Percentiles rank a stretch among this genome's conserved stretches.
phyloP scores from a whole-genome alignment of 306 rosid genomes.

The Vigna mungo region DNA sequence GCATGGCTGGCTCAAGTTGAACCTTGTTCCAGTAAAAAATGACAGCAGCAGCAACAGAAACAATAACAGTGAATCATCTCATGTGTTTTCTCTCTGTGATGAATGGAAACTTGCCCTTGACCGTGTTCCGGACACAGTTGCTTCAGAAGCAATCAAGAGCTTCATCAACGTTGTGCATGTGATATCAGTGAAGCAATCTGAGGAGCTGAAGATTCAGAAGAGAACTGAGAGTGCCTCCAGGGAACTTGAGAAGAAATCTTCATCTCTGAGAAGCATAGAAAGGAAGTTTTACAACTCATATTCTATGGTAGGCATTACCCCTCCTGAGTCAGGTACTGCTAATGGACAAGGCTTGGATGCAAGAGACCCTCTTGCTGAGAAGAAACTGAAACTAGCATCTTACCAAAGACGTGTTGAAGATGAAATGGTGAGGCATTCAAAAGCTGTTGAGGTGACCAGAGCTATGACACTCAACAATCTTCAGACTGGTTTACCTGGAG shows the following conservation, averaged over 20 bases:
- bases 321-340: slow-evolving; percentile 65
- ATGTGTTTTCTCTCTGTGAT: slow-evolving; percentile 63
- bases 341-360: slow-evolving; percentile 79
- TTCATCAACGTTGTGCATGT: slow-evolving; percentile 88
- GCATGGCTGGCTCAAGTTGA: slow-evolving; percentile 91
- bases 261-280: slow-evolving; percentile 72
- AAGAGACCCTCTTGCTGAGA: slow-evolving; percentile 92
- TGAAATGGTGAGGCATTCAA: slow-evolving; percentile 83
- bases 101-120: slow-evolving; percentile 99
- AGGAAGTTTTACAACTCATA: slow-evolving; percentile 86
- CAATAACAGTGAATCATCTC: slow-evolving; percentile 60
- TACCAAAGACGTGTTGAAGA: slow-evolving; percentile 91
- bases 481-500: slow-evolving; percentile 98
- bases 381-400: slow-evolving; percentile 72
- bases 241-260: slow-evolving; percentile 87
- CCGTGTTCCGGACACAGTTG: slow-evolving; percentile 94
- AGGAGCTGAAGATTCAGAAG: slow-evolving; percentile 81
- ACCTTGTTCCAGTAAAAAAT: slow-evolving; percentile 70
- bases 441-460: slow-evolving; percentile 90
- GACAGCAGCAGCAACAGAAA: slow-evolving; percentile 45
- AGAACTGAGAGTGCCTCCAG: slow-evolving; percentile 72
- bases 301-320: slow-evolving; percentile 86
- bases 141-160: slow-evolving; percentile 95
- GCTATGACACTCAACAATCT: slow-evolving; percentile 93
- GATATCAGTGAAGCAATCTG: slow-evolving; percentile 76